Percentiles rank a stretch among this genome's conserved stretches.
These are phyloP conservation scores for Middelhovenomyces tepae DNA, from an alignment of 805 yeast genomes.

Conservation along the genomic window DNA sequence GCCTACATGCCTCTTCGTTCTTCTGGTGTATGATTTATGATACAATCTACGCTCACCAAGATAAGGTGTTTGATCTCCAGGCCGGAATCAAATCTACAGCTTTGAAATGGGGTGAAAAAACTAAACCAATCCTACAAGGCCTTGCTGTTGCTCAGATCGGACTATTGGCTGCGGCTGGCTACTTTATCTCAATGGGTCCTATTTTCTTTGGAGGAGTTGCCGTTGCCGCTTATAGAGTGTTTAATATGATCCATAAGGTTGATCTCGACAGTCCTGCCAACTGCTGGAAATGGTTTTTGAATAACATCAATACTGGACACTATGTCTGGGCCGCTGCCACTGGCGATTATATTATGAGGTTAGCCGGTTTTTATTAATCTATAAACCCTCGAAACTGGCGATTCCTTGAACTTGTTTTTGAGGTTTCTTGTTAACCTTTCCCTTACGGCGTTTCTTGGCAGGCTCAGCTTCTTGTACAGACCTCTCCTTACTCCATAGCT, in stretches of 20 bases:
- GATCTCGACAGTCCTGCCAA: conserved; percentile 68
- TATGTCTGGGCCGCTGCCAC: conserved; percentile 28
- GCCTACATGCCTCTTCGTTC: conserved; percentile 67
- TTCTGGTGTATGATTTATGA: conserved; percentile 96
- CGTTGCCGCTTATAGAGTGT: conserved; percentile 60
- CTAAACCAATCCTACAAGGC: conserved; percentile 60
- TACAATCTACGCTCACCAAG: conserved; percentile 96
- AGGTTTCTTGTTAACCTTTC: conserved; percentile 5
- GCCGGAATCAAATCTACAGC: conserved; percentile 97
- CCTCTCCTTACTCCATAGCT: conserved; percentile 49
- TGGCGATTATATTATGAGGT: conserved; percentile 29
- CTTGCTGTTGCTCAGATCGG: conserved; percentile 62
- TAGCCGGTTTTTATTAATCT: conserved; percentile 16
- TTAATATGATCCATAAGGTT: conserved; percentile 60
- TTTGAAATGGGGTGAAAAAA: conserved; percentile 78
- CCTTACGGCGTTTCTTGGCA: conserved; percentile 6
- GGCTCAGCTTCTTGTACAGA: conserved; percentile 9
- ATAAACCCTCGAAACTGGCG: conserved; percentile 16
- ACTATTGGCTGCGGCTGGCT: conserved; percentile 58
- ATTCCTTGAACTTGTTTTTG: conserved; percentile 15
- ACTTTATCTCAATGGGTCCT: conserved; percentile 75
- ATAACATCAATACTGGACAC: conserved; percentile 59
- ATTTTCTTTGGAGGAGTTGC: conserved; percentile 62
- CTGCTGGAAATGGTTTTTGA: conserved; percentile 76
- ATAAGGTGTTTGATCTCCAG: conserved; percentile 72